A percentile compares a stretch with the other conserved stretches of the same genome.
Evolutionary conservation across 208 protist species (phyloP).

Genomic region (Acanthamoeba lugdunensis): DNA sequence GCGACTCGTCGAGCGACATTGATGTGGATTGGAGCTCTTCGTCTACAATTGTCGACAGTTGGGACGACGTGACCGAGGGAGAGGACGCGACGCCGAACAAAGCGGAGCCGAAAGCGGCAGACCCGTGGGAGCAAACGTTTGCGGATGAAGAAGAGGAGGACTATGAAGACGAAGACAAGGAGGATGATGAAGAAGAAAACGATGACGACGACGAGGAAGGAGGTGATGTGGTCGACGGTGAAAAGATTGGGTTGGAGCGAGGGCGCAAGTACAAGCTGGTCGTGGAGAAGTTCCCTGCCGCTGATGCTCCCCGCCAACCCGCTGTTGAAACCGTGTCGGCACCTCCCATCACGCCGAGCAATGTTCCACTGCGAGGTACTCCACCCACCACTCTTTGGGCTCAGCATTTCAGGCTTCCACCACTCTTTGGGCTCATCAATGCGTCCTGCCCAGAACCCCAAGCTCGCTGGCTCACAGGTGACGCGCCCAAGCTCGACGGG

Average conservation of each 20-base stretch:
- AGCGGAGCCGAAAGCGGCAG: neutral
- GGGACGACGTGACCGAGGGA: neutral
- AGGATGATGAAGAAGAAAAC: neutral
- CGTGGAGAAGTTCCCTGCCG: slow-evolving; percentile 6
- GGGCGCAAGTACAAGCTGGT: slow-evolving; percentile 64
- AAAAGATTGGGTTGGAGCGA: slow-evolving; percentile 34
- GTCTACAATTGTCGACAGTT: neutral
- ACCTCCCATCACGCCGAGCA: neutral
- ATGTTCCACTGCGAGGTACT: neutral
- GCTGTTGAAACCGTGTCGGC: neutral
- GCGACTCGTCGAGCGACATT: slow-evolving; percentile 61
- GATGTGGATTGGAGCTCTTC: slow-evolving; percentile 69
- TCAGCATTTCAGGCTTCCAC: neutral
- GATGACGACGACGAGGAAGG: neutral
- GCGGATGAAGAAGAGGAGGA: neutral
- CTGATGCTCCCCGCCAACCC: neutral
- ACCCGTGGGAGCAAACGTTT: neutral
- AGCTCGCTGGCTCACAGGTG: neutral
- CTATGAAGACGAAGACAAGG: neutral
- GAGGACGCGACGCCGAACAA: neutral
- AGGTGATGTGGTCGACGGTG: slow-evolving; percentile 15
- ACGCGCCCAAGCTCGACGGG: neutral
- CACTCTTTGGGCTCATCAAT: neutral
- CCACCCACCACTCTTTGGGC: too few species aligned
- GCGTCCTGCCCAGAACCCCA: neutral